Conservation (phyloP, 371 early-diverging fungal genomes). For the Saksenaea oblongispora region DNA sequence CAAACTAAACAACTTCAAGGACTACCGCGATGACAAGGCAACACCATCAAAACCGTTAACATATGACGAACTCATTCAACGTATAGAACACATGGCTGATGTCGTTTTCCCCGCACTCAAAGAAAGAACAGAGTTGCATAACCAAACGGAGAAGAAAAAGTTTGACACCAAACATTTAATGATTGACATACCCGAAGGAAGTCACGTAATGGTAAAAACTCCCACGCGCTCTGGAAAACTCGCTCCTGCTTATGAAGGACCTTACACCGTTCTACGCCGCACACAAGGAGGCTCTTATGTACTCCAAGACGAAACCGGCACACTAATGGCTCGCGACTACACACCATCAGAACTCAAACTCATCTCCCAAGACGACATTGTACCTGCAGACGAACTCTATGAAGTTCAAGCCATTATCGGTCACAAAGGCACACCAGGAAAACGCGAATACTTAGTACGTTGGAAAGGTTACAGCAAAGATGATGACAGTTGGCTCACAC, state of each 20-base stretch:
- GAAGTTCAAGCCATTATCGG: constrained; percentile 8
- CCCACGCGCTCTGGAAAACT: not conserved
- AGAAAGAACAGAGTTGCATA: too few relatives aligned
- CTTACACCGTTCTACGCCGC: constrained; percentile 15
- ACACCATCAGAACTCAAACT: constrained; percentile 14
- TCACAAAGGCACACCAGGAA: constrained; percentile 2
- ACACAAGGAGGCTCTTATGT: constrained; percentile 17
- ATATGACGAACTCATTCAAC: constrained; percentile 6
- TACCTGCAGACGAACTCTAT: constrained; percentile 1
- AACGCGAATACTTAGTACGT: constrained; percentile 6
- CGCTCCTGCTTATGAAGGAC: constrained; percentile 14
- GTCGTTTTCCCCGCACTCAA: constrained; percentile 14
- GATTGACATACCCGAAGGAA: not conserved
- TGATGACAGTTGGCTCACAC: constrained; percentile 9
- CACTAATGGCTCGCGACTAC: constrained; percentile 10
- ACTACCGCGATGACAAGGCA: not conserved
- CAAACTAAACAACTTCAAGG: too few relatives aligned
- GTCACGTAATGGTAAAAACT: constrained; percentile 10
- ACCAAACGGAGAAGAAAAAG: too few relatives aligned
- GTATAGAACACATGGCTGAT: constrained; percentile 18
- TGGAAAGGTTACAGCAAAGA: constrained; percentile 6
- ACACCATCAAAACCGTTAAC: not conserved
- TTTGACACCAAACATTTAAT: too few relatives aligned
- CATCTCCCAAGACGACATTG: constrained; percentile 12
- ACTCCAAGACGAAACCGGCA: constrained; percentile 10